Conservation (phyloP, 78 protist genomes). For the Isochrysis galbana region DNA sequence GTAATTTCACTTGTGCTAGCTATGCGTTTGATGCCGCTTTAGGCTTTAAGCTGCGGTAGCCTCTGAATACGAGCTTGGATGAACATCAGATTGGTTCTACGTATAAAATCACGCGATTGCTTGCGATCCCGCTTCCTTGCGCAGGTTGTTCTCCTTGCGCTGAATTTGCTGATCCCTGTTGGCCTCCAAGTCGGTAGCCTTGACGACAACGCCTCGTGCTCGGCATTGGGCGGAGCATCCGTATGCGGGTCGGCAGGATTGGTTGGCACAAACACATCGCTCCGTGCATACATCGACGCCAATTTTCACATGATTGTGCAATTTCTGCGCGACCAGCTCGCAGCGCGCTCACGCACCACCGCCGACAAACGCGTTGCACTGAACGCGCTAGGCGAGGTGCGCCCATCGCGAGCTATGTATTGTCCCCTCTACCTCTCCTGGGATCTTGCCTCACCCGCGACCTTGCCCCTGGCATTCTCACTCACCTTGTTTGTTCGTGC, state of each 20-base stretch:
- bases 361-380: neutral
- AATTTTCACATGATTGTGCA: neutral
- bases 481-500: too few relatives aligned
- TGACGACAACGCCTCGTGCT: neutral
- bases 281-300: neutral
- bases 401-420: too few relatives aligned
- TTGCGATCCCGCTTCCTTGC: too few relatives aligned
- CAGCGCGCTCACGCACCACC: neutral
- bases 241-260: neutral
- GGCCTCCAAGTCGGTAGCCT: neutral
- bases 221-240: neutral
- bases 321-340: neutral
- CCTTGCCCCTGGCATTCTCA: too few relatives aligned
- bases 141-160: neutral
- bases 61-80: too few relatives aligned
- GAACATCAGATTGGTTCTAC: too few relatives aligned
- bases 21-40: too few relatives aligned
- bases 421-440: too few relatives aligned
- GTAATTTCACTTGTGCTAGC: too few relatives aligned
- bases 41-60: too few relatives aligned
- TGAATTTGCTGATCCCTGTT: neutral
- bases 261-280: neutral
- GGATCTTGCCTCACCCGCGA: too few relatives aligned
- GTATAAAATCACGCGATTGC: too few relatives aligned
- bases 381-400: neutral